Base-by-base conservation (phyloP, 306 rosid genomes). In the Carpinus fangiana region DNA sequence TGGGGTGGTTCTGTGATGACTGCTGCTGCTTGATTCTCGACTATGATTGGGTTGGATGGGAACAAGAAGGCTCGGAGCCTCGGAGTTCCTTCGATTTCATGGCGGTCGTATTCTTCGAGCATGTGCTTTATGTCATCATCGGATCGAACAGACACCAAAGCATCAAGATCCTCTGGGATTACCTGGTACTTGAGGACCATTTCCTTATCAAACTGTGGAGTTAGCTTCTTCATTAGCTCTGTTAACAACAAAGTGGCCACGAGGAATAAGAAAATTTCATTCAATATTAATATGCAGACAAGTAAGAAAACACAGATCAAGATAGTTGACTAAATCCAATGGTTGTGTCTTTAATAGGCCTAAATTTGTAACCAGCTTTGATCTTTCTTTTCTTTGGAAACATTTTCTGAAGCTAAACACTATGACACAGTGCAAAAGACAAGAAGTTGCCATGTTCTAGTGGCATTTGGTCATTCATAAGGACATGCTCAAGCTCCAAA, bases 91-190 rank as follows among this genome's bases (percentile, higher is more conserved):
- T 81, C 80, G 7, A 57, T 81, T 34, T 76, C 85, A 4, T 73
- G 87, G 0, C 93, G 91, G 48, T 91, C 89, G 9, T 86, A 82
- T 74, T 95, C 98, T 8, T 88, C 84, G 4, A 92, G 73, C 98
- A 95, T 92, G 76, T 90, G 90, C 86, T 87, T 90, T 3, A 95
- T 60, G 73, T 95, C 98, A 43, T 90, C 97, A 10, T 95, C 83
- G 26, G 83, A 77, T 72, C 81, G 82, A 0, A 92, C 93, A 0
- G 98, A 72, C 12, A 95, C 91, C 68, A 91, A 71, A 2, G 92
- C 61, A 53, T 91, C 98, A 14, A 95, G 90, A 73, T 91, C 98
- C 61, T 90, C 91, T 0, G 89, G 77, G 2, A 75, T 26, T 20
- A 91, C 60, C 57, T 90, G 98, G 86, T 92, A 95, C 86, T 95